Evolutionary conservation across 2,329 filamentous ascomycete genomes (phyloP).

Genomic region (Aspergillus bombycis): DNA sequence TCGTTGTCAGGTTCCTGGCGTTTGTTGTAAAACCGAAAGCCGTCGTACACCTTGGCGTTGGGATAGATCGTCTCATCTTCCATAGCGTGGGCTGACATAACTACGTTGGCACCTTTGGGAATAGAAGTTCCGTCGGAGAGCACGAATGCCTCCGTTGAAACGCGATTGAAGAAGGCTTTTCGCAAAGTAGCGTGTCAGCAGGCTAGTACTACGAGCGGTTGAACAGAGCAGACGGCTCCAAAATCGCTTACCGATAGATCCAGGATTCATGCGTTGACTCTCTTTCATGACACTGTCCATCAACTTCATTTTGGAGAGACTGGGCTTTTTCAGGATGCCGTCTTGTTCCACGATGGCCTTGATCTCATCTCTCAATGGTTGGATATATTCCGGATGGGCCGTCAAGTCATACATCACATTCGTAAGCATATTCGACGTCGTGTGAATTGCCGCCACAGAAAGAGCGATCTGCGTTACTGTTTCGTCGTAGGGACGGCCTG

Average conservation of each 20-base stretch:
- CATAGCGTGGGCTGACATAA: conserved; percentile 31
- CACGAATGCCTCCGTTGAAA: conserved; percentile 23
- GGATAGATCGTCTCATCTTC: conserved; percentile 33
- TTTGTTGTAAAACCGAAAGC: conserved; percentile 37
- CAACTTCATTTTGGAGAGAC: conserved; percentile 36
- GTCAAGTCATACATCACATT: conserved; percentile 59
- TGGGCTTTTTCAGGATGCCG: conserved; percentile 38
- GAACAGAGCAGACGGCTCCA: not conserved
- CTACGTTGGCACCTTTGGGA: conserved; percentile 31
- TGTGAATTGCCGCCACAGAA: conserved; percentile 38
- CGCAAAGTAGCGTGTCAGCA: not conserved
- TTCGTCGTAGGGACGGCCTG: conserved; percentile 20
- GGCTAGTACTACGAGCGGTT: not conserved
- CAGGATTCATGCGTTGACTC: conserved; percentile 33
- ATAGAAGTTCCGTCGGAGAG: conserved; percentile 36
- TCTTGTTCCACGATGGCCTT: conserved; percentile 46
- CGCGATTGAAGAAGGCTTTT: conserved; percentile 24
- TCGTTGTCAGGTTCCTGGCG: conserved; percentile 35
- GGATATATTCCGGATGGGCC: conserved; percentile 54
- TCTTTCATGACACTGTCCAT: conserved; percentile 43
- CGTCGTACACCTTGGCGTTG: conserved; percentile 35
- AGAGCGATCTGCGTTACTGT: conserved; percentile 30
- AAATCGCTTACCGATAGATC: conserved; percentile 25
- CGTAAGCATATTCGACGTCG: conserved; percentile 40
- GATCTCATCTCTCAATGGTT: conserved; percentile 58